These are phyloP conservation scores for Phytophthora ohioensis DNA, from an alignment of 352 stramenopile species.

Conservation along the genomic window DNA sequence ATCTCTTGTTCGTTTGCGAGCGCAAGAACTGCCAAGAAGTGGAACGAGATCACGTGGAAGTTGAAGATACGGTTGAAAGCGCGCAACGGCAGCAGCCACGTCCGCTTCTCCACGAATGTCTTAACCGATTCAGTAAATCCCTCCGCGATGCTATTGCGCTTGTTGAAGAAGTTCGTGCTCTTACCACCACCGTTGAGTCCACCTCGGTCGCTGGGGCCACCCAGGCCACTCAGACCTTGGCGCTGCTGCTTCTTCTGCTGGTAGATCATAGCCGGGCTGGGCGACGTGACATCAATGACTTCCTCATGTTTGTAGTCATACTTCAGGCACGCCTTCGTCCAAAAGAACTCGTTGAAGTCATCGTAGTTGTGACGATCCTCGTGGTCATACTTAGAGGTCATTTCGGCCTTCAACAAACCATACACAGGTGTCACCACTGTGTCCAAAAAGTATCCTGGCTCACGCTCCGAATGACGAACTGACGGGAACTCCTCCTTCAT, in stretches of 20 bases:
- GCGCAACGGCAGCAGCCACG: slow-evolving; percentile 95
- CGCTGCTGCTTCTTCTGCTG: slow-evolving; percentile 63
- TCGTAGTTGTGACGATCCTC: slow-evolving; percentile 98
- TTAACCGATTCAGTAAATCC: slow-evolving; percentile 93
- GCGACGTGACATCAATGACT: slow-evolving; percentile 75
- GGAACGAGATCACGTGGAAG: slow-evolving; percentile 98
- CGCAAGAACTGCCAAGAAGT: slow-evolving; percentile 93
- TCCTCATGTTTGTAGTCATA: slow-evolving; percentile 95
- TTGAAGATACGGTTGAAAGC: slow-evolving; percentile 97
- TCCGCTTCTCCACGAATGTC: slow-evolving; percentile 98
- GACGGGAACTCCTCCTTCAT: slow-evolving; percentile 89
- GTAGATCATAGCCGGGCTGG: slow-evolving; percentile 62
- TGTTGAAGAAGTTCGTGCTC: slow-evolving; percentile 44
- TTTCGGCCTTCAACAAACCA: slow-evolving; percentile 79
- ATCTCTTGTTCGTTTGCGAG: slow-evolving; percentile 94
- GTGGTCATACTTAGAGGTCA: slow-evolving; percentile 94
- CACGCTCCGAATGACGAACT: slow-evolving; percentile 71
- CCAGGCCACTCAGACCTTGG: slow-evolving; percentile 42
- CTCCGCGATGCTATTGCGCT: slow-evolving; percentile 89
- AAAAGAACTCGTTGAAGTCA: slow-evolving; percentile 99
- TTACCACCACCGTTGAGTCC: slow-evolving; percentile 36
- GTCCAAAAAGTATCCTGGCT: slow-evolving; percentile 98
- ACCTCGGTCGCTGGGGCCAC: slow-evolving; percentile 39
- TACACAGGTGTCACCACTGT: slow-evolving; percentile 98
- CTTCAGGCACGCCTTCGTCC: slow-evolving; percentile 95